Conservation (phyloP, 2,329 filamentous ascomycete genomes). For the Rhexocercosporidium sp. region DNA sequence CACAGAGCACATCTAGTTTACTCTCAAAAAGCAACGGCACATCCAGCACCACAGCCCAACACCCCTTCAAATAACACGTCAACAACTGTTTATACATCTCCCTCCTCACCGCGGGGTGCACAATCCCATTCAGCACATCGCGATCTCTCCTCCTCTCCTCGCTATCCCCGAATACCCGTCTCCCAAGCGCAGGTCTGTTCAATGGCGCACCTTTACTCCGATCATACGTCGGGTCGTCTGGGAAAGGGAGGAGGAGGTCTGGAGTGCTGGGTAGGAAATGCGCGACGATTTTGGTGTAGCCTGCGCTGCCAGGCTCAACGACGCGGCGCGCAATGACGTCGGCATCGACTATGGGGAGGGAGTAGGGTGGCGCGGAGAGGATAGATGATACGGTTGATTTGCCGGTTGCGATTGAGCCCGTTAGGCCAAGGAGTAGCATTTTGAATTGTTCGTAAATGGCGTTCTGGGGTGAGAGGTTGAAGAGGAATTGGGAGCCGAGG, state of each 20-base stretch:
- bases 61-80: conserved; percentile 73
- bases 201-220: conserved; percentile 72
- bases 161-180: conserved; percentile 82
- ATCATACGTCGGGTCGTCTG: conserved; percentile 57
- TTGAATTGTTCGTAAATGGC: conserved; percentile 1
- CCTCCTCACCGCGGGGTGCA: conserved; percentile 86
- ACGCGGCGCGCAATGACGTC: conserved; percentile 92
- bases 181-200: conserved; percentile 84
- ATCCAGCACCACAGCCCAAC: conserved; percentile 91
- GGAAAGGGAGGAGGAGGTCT: conserved; percentile 74
- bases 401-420: conserved; percentile 95
- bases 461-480: not conserved
- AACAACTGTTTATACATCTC: conserved; percentile 81
- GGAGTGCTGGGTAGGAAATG: conserved; percentile 85
- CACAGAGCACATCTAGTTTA: conserved; percentile 83
- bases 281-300: conserved; percentile 80
- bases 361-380: conserved; percentile 80
- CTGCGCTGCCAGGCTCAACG: conserved; percentile 87
- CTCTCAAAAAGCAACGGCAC: conserved; percentile 92
- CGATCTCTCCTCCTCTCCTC: conserved; percentile 74
- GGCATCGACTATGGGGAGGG: conserved; percentile 90
- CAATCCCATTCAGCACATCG: conserved; percentile 82
- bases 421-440: conserved; percentile 96
- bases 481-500: not conserved
- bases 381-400: conserved; percentile 94